Base-by-base conservation (phyloP, 2,329 filamentous ascomycete genomes). In the Pseudocercospora musae region DNA sequence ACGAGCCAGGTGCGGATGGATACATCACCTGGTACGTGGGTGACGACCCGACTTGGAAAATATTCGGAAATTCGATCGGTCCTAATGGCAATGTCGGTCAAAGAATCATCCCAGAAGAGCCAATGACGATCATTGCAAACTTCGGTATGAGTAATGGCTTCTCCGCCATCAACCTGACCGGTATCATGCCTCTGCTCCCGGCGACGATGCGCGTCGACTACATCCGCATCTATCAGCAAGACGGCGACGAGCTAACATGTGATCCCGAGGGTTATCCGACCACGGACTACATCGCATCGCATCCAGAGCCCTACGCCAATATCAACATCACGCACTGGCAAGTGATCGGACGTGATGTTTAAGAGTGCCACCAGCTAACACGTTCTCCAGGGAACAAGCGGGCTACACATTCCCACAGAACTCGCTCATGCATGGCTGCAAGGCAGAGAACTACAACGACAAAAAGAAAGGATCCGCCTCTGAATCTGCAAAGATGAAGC, bases 1-100 rank as follows among this genome's bases (percentile, higher is more conserved):
- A 89, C 71, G 78, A 77, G 1, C 85, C 86, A 0, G 88, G 88
- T 3, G 76, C 75, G 0, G 71, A 79, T 15, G 88, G 87, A 1
- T 81, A 85, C 59, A 82, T 90, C 18, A 84, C 82, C n/a, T 91
- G 87, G 87, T 87, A 86, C 68, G 85, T 91, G 23, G 88, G 87
- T 25, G 78, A 85, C 40, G 79, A 85, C 4, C 83, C 85, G 59
- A 88, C 85, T 1, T 90, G 86, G 85, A 87, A 85, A 40, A 74
- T 90, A 59, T 81, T 85, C 63, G 83, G 77, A 31, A 78, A 83
- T 42, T 80, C 88, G 1, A 77, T 89, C 15, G 84, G 87, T 4
- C 85, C 87, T 1, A 90, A 90, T 65, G 89, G 88, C 61, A 91
- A 91, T 70, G 77, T 91, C 60, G 88, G 86, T 6, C 84, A 88